These are phyloP conservation scores for Backusella westeae DNA, from an alignment of 192 early-diverging fungal species.

Conservation along the genomic window DNA sequence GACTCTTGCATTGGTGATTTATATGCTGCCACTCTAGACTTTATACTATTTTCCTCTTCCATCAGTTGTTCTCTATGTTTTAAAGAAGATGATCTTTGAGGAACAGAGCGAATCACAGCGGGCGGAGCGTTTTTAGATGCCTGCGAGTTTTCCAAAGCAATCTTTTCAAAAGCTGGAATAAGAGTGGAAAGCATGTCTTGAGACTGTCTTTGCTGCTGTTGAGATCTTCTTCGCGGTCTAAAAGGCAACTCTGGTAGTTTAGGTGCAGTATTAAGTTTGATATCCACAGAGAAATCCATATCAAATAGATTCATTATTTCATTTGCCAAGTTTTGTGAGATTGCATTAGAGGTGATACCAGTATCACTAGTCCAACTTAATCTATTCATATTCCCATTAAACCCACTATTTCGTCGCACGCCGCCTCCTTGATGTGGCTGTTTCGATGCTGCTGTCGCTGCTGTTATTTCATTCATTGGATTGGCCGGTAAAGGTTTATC, in stretches of 20 bases:
- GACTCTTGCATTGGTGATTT: neutral
- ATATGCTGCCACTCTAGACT: neutral
- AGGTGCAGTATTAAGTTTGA: constrained; percentile 25
- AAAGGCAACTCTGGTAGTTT: constrained; percentile 37
- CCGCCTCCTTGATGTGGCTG: neutral
- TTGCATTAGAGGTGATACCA: constrained; percentile 15
- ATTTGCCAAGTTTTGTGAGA: constrained; percentile 32
- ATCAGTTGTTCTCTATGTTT: constrained; percentile 10
- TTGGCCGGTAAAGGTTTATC: constrained; percentile 13
- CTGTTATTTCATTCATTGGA: neutral
- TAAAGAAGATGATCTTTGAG: constrained; percentile 22
- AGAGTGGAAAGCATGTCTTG: constrained; percentile 8
- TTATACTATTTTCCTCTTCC: neutral
- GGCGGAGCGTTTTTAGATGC: neutral
- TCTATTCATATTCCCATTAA: constrained; percentile 15
- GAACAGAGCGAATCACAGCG: neutral
- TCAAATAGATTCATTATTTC: constrained; percentile 40
- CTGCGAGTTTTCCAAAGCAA: neutral
- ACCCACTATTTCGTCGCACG: constrained; percentile 16
- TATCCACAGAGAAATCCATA: constrained; percentile 40
- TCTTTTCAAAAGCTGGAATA: constrained; percentile 12
- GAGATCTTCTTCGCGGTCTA: constrained; percentile 6
- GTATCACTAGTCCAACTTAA: constrained; percentile 33
- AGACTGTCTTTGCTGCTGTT: constrained; percentile 10
- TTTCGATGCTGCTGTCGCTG: neutral